Base-by-base conservation (phyloP, 2,329 filamentous ascomycete genomes). In the Plectosphaerella cucumerina region DNA sequence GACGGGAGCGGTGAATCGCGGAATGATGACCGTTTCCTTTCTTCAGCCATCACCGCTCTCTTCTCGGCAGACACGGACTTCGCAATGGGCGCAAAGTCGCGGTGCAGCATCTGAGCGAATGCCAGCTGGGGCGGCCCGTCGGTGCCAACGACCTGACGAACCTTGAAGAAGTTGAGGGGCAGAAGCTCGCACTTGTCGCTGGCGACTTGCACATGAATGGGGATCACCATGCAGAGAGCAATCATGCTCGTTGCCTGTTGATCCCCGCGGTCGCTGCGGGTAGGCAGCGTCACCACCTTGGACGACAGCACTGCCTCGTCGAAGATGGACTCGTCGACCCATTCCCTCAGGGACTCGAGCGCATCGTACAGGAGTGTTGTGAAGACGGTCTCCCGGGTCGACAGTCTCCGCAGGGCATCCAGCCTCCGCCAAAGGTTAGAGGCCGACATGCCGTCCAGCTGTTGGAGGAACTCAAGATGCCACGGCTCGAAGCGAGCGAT, bases 161-260 rank as follows among this genome's bases (percentile, higher is more conserved):
- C 72, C 56, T 81, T 83, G 70, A 89, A 88, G 56, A 89, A 82
- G 43, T 70, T 77, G 26, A 88, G 68, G 0, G 86, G 84, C 1
- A 79, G 73, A 56, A 86, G 86, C 50, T 77, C 73, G 59, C 81
- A 78, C 23, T 75, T 74, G 2, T 76, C 69, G 20, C 76, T 75
- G 3, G 70, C 68, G 9, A 80, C 64, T 33, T 73, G 74, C 15
- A 74, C 72, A 56, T 87, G 81, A 23, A 88, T 81, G 1, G 81
- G 81, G 17, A 85, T 77, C 41, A 88, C 76, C 15, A 84, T 68
- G 44, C 77, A 77, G 62, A 88, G 81, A n/a, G 78, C 65, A 31
- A 84, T 71, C 58, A 84, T 65, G 3, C 63, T 62, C 46, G 64
- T 68, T 21, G 61, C 59, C 2, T 50, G 42, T 2, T 52, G 54